A percentile compares a stretch with the other conserved stretches of the same genome.
These are phyloP conservation scores for Sporisorium reilianum DNA, from an alignment of 1,284 basidiomycete genomes.

Conservation along the genomic window DNA sequence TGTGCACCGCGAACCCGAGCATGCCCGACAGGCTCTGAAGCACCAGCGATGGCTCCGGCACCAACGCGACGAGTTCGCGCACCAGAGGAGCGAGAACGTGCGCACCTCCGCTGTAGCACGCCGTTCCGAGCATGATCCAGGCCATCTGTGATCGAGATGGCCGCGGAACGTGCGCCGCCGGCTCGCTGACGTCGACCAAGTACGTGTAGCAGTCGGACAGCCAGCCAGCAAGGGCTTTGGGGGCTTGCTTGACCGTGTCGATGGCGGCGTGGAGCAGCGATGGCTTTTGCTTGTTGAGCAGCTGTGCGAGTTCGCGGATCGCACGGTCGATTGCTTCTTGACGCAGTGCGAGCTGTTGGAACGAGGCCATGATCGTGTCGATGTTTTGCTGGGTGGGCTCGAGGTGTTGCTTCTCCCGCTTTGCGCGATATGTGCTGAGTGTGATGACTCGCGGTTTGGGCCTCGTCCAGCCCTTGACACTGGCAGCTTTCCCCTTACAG, in stretches of 20 bases:
- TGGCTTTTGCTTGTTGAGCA: background rate
- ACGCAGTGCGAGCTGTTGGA: background rate
- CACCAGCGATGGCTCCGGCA: background rate
- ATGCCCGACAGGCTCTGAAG: background rate
- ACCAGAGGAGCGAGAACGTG: background rate
- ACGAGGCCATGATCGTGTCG: background rate
- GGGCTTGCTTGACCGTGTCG: background rate
- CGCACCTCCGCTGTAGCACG: background rate
- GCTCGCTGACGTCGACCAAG: slow-evolving; percentile 5
- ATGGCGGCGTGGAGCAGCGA: background rate
- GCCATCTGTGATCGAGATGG: slow-evolving; percentile 1
- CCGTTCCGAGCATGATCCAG: background rate
- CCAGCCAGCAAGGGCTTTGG: background rate
- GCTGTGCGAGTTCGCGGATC: background rate
- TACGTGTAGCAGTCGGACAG: background rate
- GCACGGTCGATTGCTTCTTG: slow-evolving; percentile 5
- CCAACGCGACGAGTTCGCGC: background rate
- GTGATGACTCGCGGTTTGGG: background rate
- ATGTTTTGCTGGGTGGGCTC: background rate
- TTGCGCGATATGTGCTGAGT: background rate
- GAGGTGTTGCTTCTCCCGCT: background rate
- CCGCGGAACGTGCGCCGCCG: background rate
- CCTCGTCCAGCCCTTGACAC: background rate
- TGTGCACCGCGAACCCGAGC: slow-evolving; percentile 16
- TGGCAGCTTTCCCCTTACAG: no score